These are phyloP conservation scores for Geotrichum restrictum DNA, from an alignment of 1,139 yeast genomes.

Conservation along the genomic window DNA sequence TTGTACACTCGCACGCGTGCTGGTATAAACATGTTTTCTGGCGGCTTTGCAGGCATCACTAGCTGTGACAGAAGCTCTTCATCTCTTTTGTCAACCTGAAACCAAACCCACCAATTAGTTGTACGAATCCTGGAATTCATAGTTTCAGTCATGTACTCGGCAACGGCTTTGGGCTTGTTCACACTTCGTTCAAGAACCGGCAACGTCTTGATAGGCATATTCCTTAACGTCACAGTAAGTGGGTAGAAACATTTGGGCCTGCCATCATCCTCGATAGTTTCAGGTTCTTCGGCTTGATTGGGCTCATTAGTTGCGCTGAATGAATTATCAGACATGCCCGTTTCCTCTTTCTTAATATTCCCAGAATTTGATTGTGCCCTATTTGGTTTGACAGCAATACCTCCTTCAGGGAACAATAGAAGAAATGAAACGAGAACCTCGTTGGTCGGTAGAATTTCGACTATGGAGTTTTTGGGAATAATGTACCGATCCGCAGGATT, in stretches of 20 bases:
- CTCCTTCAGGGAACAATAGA: constrained; percentile 41
- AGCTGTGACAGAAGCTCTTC: constrained; percentile 47
- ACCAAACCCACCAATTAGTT: constrained; percentile 70
- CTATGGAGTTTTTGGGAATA: constrained; percentile 70
- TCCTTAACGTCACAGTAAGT: constrained; percentile 58
- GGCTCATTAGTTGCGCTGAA: constrained; percentile 24
- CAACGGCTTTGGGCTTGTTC: constrained; percentile 53
- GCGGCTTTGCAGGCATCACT: constrained; percentile 32
- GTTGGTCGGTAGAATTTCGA: constrained; percentile 54
- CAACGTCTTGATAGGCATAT: constrained; percentile 61
- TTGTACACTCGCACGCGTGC: constrained; percentile 34
- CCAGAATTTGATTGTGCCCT: constrained; percentile 16
- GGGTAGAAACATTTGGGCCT: constrained; percentile 46
- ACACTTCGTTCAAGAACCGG: constrained; percentile 72
- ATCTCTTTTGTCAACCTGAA: constrained; percentile 73
- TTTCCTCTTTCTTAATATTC: constrained; percentile 29
- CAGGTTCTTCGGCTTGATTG: constrained; percentile 21
- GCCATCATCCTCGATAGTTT: constrained; percentile 13
- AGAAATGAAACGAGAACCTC: constrained; percentile 65
- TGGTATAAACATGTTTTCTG: constrained; percentile 31
- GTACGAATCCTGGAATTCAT: constrained; percentile 59
- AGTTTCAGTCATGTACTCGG: constrained; percentile 57
- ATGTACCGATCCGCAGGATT: constrained; percentile 69
- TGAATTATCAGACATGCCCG: constrained; percentile 27
- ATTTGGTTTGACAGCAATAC: constrained; percentile 12